Percentiles rank a stretch among this genome's conserved stretches.
Evolutionary conservation across 371 early-diverging fungal genomes (phyloP).

Genomic region (Ordospora colligata): DNA sequence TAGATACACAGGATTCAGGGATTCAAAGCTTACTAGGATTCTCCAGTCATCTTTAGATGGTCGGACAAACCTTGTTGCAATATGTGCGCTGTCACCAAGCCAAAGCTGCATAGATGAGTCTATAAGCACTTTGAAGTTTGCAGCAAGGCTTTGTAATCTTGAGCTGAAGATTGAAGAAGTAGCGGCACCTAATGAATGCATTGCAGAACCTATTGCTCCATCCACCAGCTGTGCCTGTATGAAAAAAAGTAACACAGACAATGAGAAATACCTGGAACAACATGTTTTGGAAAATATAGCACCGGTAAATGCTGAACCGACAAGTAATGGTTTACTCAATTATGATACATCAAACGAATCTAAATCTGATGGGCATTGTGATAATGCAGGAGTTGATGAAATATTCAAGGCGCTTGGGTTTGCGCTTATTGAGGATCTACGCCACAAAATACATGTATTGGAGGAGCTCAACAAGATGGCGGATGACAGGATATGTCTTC

Average conservation of each 20-base stretch:
- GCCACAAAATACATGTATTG: conserved; percentile 2
- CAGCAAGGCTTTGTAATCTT: conserved; percentile 60
- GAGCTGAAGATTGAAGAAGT: conserved; percentile 24
- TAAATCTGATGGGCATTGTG: background rate
- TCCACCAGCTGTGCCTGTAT: too few relatives aligned
- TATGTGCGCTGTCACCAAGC: conserved; percentile 75
- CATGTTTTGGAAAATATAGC: background rate
- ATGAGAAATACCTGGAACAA: background rate
- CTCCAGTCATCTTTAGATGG: conserved; percentile 71
- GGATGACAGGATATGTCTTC: conserved; percentile 32
- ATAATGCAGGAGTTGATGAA: background rate
- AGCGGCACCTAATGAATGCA: background rate
- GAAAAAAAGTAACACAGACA: too few relatives aligned
- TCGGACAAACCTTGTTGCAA: conserved; percentile 68
- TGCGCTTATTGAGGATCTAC: background rate
- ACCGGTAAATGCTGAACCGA: background rate
- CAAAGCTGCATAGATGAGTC: conserved; percentile 72
- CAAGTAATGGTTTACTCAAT: background rate
- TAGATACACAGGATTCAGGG: conserved; percentile 72
- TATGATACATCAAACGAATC: background rate
- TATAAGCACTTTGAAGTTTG: conserved; percentile 80
- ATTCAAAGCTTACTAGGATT: conserved; percentile 76
- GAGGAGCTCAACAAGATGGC: background rate
- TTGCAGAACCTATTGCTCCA: background rate
- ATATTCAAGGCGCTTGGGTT: background rate